Conservation (phyloP, 164 flowering plant species). For the Vitis vinifera region DNA sequence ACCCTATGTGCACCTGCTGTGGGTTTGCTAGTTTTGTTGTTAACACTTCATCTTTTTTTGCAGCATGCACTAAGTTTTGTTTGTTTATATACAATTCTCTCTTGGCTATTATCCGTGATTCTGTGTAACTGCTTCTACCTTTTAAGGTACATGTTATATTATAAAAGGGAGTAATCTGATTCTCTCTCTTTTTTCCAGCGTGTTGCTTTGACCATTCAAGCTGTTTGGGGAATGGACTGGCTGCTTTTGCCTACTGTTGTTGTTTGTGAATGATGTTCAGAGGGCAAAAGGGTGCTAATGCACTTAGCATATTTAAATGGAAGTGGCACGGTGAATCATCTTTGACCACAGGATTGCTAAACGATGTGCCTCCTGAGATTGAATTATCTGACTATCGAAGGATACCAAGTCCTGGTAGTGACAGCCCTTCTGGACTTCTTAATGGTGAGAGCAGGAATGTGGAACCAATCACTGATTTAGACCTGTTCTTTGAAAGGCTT, state of each 20-base stretch:
- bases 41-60: not conserved
- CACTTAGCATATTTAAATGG: constrained; percentile 62
- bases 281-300: constrained; percentile 47
- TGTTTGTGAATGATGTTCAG: constrained; percentile 73
- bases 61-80: not conserved
- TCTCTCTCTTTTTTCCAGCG: constrained; percentile 16
- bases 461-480: constrained; percentile 86
- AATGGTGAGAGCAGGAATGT: constrained; percentile 77
- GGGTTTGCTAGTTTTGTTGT: not conserved
- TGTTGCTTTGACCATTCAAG: constrained; percentile 7
- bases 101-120: not conserved
- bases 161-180: constrained; percentile 2
- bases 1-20: not conserved
- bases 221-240: constrained; percentile 65
- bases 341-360: constrained; percentile 52
- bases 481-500: constrained; percentile 90
- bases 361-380: constrained; percentile 73
- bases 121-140: not conserved
- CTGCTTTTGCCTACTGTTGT: constrained; percentile 34
- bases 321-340: constrained; percentile 55
- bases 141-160: not conserved
- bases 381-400: constrained; percentile 79
- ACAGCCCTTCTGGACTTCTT: constrained; percentile 96
- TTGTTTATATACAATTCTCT: not conserved
- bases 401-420: constrained; percentile 82